phyloP scores from a whole-genome alignment of 1,284 basidiomycete genomes.

The Heterobasidion irregulare region DNA sequence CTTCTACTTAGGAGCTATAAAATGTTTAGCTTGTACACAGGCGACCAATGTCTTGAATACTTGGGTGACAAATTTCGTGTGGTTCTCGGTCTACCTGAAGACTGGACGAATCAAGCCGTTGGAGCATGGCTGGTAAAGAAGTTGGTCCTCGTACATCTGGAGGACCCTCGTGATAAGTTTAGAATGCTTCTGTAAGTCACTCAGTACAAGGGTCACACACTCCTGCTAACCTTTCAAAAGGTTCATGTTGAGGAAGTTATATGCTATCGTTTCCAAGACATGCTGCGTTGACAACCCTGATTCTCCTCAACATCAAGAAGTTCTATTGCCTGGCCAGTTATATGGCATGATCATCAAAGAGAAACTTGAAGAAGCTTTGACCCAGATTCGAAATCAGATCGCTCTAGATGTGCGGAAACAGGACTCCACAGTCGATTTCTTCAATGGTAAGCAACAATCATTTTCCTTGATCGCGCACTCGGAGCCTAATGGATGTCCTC shows the following conservation, averaged over 20 bases:
- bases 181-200: slow-evolving; percentile 81
- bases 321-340: slow-evolving; percentile 87
- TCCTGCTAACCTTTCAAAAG: slow-evolving; percentile 28
- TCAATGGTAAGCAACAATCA: slow-evolving; percentile 50
- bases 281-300: slow-evolving; percentile 97
- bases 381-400: slow-evolving; percentile 70
- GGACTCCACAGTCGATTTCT: slow-evolving; percentile 75
- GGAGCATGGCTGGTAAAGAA: slow-evolving; percentile 84
- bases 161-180: slow-evolving; percentile 91
- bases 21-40: slow-evolving; percentile 82
- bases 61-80: slow-evolving; percentile 98
- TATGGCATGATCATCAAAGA: slow-evolving; percentile 99
- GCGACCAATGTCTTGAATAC: slow-evolving; percentile 92
- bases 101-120: slow-evolving; percentile 82
- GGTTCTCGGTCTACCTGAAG: slow-evolving; percentile 87
- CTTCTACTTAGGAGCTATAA: slow-evolving; percentile 97
- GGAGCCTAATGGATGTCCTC: slow-evolving; percentile 7
- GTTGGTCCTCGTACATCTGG: slow-evolving; percentile 87
- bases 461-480: not conserved
- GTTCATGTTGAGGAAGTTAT: slow-evolving; percentile 98
- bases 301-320: slow-evolving; percentile 98
- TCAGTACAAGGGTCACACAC: not conserved
- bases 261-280: slow-evolving; percentile 84
- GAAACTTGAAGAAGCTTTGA: slow-evolving; percentile 86
- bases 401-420: slow-evolving; percentile 68